A percentile compares a stretch with the other conserved stretches of the same genome.
phyloP scores from a whole-genome alignment of 495 filamentous ascomycete species.

The Trichoderma parareesei region DNA sequence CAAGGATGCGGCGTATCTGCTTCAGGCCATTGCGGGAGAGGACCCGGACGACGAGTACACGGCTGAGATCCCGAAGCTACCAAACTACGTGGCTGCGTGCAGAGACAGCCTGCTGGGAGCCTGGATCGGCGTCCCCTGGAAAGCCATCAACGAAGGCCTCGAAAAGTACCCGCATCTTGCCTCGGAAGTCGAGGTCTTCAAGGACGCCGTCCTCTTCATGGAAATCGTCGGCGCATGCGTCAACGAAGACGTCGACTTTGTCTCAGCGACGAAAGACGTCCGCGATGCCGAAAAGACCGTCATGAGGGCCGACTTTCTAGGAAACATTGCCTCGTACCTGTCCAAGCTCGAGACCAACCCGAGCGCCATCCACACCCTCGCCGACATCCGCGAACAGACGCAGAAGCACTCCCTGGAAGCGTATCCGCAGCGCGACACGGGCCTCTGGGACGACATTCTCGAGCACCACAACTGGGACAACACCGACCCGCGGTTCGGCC shows the following conservation, averaged over 20 bases:
- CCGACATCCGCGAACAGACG: slow-evolving; percentile 26
- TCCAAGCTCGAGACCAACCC: slow-evolving; percentile 37
- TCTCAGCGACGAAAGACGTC: slow-evolving; percentile 16
- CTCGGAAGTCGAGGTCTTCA: slow-evolving; percentile 25
- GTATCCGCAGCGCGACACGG: slow-evolving; percentile 28
- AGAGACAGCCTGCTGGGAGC: slow-evolving; percentile 26
- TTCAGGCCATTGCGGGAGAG: slow-evolving; percentile 26
- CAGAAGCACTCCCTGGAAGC: slow-evolving; percentile 22
- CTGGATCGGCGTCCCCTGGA: slow-evolving; percentile 35
- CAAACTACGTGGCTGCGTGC: slow-evolving; percentile 31
- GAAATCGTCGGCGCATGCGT: slow-evolving; percentile 27
- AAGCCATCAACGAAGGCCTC: slow-evolving; percentile 18
- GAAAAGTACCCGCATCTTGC: slow-evolving; percentile 12
- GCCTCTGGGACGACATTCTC: slow-evolving; percentile 26
- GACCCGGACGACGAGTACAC: slow-evolving; percentile 34
- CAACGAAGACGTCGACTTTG: slow-evolving; percentile 26
- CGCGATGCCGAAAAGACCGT: slow-evolving; percentile 20
- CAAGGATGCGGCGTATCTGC: slow-evolving; percentile 30
- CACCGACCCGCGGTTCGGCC: slow-evolving; percentile 34
- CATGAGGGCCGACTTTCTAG: slow-evolving; percentile 35
- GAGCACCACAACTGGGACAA: slow-evolving; percentile 29
- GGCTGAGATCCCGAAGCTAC: slow-evolving; percentile 25
- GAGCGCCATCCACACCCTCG: slow-evolving; percentile 27
- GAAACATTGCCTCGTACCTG: slow-evolving; percentile 35
- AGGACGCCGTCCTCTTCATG: slow-evolving; percentile 23